phyloP scores from a whole-genome alignment of 2,329 filamentous ascomycete genomes.

The Ceratocystis diversiconidia region DNA sequence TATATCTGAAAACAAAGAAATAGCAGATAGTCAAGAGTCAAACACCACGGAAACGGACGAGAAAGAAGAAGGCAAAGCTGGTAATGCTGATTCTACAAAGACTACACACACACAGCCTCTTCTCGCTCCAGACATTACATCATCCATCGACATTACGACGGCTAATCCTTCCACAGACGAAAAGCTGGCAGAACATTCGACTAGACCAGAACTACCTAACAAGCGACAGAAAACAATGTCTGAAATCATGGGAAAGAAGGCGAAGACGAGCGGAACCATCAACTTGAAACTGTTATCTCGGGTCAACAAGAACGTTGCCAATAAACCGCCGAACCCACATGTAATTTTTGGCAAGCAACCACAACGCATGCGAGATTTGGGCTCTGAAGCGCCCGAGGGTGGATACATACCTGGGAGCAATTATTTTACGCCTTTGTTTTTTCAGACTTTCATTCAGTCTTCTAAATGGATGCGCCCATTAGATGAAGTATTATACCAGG shows the following conservation, averaged over 20 bases:
- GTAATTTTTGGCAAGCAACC: constrained; percentile 50
- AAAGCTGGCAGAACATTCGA: background rate
- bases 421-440: constrained; percentile 49
- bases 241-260: constrained; percentile 12
- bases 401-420: constrained; percentile 40
- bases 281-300: constrained; percentile 17
- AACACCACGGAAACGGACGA: background rate
- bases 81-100: background rate
- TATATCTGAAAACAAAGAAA: background rate
- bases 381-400: constrained; percentile 29
- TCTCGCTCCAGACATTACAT: background rate
- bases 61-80: background rate
- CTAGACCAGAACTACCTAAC: background rate
- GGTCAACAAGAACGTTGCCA: constrained; percentile 34
- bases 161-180: background rate
- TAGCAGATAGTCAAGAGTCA: background rate
- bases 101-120: background rate
- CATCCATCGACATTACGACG: background rate
- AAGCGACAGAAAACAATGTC: constrained; percentile 16
- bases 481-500: constrained; percentile 61
- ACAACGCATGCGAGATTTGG: constrained; percentile 31
- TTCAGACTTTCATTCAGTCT: constrained; percentile 41
- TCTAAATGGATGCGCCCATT: constrained; percentile 47
- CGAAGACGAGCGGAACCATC: background rate
- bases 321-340: constrained; percentile 49